These are phyloP conservation scores for Piedraia hortae DNA, from an alignment of 2,329 filamentous ascomycete species.

Conservation along the genomic window DNA sequence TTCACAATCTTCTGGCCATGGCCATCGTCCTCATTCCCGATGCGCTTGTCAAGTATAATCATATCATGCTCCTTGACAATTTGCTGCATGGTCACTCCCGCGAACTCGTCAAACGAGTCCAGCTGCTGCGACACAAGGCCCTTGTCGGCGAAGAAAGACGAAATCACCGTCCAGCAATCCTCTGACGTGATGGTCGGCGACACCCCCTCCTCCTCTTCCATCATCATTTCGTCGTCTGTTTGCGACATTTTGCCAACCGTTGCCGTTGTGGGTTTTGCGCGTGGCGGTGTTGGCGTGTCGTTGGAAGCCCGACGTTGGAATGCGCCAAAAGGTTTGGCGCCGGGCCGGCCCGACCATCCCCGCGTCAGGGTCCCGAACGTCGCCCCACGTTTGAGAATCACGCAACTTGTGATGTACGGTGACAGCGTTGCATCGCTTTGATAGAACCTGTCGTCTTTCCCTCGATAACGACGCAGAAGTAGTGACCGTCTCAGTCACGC, in stretches of 20 bases:
- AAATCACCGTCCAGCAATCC: conserved; percentile 96
- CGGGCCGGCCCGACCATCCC: no score
- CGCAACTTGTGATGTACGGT: no score
- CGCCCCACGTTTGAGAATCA: no score
- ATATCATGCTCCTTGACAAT: conserved; percentile 77
- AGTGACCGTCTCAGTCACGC: no score
- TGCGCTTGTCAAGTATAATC: conserved; percentile 80
- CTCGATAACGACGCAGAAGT: no score
- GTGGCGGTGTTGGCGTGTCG: no score
- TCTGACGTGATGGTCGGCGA: conserved; percentile 48
- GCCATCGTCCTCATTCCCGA: conserved; percentile 40
- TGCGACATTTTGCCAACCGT: conserved; percentile 3
- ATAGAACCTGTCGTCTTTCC: no score
- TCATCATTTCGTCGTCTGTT: conserved; percentile 4
- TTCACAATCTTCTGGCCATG: conserved; percentile 43
- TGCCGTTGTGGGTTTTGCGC: background rate
- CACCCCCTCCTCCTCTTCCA: conserved; percentile 4
- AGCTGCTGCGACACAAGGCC: conserved; percentile 92
- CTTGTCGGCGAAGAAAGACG: conserved; percentile 86
- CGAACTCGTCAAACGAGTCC: conserved; percentile 95
- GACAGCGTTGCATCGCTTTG: no score
- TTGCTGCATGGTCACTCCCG: conserved; percentile 77
- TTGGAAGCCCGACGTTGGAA: no score
- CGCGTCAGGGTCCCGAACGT: no score
- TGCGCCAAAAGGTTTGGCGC: no score